These are phyloP conservation scores for Sugiyamaella boreocaroliniensis DNA, from an alignment of 805 yeast genomes.

Conservation along the genomic window DNA sequence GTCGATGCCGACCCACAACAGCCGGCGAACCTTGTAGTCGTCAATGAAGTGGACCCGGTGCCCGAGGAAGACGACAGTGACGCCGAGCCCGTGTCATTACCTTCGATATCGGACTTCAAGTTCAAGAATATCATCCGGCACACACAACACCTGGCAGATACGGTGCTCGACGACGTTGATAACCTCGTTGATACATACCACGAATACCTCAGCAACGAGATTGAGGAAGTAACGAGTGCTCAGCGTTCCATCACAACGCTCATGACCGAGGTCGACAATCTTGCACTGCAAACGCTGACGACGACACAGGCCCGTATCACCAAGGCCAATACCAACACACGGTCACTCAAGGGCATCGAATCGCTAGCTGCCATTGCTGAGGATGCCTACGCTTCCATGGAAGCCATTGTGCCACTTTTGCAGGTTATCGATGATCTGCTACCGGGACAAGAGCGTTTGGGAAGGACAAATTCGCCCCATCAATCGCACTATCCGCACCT, in stretches of 20 bases:
- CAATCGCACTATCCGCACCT: slow-evolving; percentile 40
- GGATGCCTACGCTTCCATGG: slow-evolving; percentile 11
- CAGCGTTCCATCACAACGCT: slow-evolving; percentile 15
- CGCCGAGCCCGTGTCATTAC: slow-evolving; percentile 7
- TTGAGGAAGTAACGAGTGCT: slow-evolving; percentile 10
- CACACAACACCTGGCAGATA: slow-evolving; percentile 4
- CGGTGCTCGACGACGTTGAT: slow-evolving; percentile 8
- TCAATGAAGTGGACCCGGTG: background rate
- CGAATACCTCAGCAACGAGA: slow-evolving; percentile 15
- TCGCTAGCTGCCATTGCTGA: slow-evolving; percentile 8
- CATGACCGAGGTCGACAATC: slow-evolving; percentile 16
- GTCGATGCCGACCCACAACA: background rate
- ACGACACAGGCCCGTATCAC: slow-evolving; percentile 10
- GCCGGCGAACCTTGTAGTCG: background rate
- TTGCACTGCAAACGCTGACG: slow-evolving; percentile 9
- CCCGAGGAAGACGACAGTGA: background rate
- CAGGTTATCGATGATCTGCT: slow-evolving; percentile 32
- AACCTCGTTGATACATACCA: slow-evolving; percentile 12
- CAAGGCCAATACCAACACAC: background rate
- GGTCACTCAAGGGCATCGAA: slow-evolving; percentile 10
- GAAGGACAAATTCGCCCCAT: slow-evolving; percentile 34
- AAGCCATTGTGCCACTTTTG: slow-evolving; percentile 12
- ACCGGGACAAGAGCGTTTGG: slow-evolving; percentile 34
- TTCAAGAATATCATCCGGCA: slow-evolving; percentile 12
- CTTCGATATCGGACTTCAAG: slow-evolving; percentile 11